phyloP scores from a whole-genome alignment of 306 rosid genomes.

The Vachellia collinsii region DNA sequence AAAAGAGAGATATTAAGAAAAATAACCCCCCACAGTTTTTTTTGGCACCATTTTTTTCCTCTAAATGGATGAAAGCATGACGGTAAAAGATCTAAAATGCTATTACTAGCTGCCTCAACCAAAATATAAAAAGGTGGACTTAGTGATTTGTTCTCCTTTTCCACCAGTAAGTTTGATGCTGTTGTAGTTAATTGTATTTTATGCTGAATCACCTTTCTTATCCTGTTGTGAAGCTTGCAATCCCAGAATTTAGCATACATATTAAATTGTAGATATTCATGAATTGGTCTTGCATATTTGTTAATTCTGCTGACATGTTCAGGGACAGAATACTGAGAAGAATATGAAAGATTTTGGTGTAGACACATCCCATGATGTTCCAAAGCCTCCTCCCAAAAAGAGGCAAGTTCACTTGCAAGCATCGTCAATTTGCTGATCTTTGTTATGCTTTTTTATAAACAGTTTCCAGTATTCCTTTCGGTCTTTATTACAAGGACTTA shows the following conservation, averaged over 20 bases:
- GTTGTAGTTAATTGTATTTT: neutral
- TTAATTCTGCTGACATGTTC: conserved; percentile 41
- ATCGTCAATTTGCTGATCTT: conserved; percentile 25
- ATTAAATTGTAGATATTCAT: conserved; percentile 18
- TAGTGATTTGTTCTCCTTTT: neutral
- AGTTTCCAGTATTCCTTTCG: neutral
- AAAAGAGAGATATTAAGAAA: neutral
- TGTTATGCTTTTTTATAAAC: conserved; percentile 23
- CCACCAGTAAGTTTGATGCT: conserved; percentile 10
- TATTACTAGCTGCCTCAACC: neutral
- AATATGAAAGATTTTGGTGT: conserved; percentile 44
- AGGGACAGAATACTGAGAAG: conserved; percentile 48
- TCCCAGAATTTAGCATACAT: conserved; percentile 16
- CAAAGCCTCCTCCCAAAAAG: conserved; percentile 35
- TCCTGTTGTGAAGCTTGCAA: conserved; percentile 28
- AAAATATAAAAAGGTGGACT: neutral
- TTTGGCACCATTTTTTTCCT: neutral
- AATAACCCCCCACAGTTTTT: neutral
- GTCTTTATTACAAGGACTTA: neutral
- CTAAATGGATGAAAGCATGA: neutral
- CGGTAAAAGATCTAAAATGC: neutral
- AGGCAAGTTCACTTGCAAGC: conserved; percentile 54
- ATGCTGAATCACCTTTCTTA: conserved; percentile 30
- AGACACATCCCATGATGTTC: conserved; percentile 35
- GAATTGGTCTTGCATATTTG: conserved; percentile 11